Base-by-base conservation (phyloP, 2,329 filamentous ascomycete genomes). In the Fusarium pseudograminearum region DNA sequence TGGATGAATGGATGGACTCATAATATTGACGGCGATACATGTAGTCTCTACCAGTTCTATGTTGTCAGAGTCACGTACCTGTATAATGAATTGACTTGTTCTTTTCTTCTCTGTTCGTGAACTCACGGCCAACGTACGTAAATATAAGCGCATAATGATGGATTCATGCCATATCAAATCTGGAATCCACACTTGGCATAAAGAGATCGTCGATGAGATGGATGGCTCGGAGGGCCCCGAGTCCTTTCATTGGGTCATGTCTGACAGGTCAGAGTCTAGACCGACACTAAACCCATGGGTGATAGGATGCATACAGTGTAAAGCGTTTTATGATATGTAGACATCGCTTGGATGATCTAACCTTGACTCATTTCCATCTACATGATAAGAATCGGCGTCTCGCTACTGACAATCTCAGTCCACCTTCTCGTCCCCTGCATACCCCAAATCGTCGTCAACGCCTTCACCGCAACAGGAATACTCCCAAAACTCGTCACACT, bases 401-500 rank as follows among this genome's bases (percentile, higher is more conserved):
- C 73, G 1, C 59, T 73, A 28, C 71, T 73, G 3, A 78, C 61
- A 11, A 78, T 64, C n/a, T 77, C 73, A 1, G 74, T 78, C 76
- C 76, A 78, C 24, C 71, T 67, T 1, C 61, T 57, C 9, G 66
- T 66, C 0, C 66, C 63, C 16, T 76, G 65, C 61, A 67, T 64
- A 7, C 65, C 65, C 80, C 81, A 82, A 12, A 82, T 78, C 14
- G 65, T 71, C 24, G 75, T 57, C 18, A 83, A 60, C 2, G 77
- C 74, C 12, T 73, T 64, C 7, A 82, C 66, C 0, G 79, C 81
- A 3, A 76, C 74, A 3, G 76, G 74, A 31, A 83, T 81, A 38
- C 80, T 81, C 3, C 78, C 76, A 30, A 82, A 82, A 7, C 73
- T 68, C 0, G 79, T 82, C 16, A 74, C 73, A 7, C 58, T 57